These are phyloP conservation scores for Solanum stenotomum DNA, from an alignment of 257 asterid genomes.

Conservation along the genomic window DNA sequence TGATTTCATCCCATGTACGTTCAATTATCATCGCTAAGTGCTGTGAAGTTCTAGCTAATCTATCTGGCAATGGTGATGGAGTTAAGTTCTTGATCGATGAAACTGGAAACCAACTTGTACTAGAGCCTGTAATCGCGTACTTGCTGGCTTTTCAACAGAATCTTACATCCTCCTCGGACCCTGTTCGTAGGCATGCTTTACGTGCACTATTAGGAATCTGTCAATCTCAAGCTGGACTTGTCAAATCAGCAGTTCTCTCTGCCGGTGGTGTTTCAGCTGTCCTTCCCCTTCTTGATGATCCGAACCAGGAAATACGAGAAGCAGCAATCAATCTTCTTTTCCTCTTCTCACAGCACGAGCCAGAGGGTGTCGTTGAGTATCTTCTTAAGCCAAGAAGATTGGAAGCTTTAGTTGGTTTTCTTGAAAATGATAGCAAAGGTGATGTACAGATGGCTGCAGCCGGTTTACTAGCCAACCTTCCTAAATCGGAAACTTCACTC, in stretches of 20 bases:
- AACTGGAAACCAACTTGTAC: conserved; percentile 21
- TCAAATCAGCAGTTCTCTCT: conserved; percentile 48
- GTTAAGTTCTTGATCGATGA: conserved; percentile 37
- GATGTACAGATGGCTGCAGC: conserved; percentile 61
- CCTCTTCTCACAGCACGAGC: conserved; percentile 58
- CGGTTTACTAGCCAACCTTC: conserved; percentile 53
- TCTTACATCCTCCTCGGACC: conserved; percentile 21
- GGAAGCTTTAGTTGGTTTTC: conserved; percentile 50
- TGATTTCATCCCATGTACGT: conserved; percentile 25
- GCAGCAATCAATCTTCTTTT: conserved; percentile 44
- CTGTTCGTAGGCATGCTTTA: conserved; percentile 36
- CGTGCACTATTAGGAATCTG: conserved; percentile 43
- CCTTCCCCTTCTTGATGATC: conserved; percentile 48
- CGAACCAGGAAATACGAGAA: conserved; percentile 46
- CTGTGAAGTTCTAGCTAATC: conserved; percentile 42
- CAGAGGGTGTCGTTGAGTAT: conserved; percentile 53
- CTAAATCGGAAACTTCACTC: conserved; percentile 44
- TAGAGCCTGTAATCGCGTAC: conserved; percentile 26
- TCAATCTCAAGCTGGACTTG: conserved; percentile 41
- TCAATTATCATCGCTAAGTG: conserved; percentile 24
- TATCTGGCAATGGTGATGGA: conserved; percentile 40
- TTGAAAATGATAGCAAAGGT: conserved; percentile 37
- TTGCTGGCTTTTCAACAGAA: conserved; percentile 41
- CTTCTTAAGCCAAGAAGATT: conserved; percentile 50
- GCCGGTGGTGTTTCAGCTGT: conserved; percentile 42